Percentiles rank a stretch among this genome's conserved stretches.
Conservation (phyloP, 805 yeast genomes). For the Myxozyma geophila region DNA sequence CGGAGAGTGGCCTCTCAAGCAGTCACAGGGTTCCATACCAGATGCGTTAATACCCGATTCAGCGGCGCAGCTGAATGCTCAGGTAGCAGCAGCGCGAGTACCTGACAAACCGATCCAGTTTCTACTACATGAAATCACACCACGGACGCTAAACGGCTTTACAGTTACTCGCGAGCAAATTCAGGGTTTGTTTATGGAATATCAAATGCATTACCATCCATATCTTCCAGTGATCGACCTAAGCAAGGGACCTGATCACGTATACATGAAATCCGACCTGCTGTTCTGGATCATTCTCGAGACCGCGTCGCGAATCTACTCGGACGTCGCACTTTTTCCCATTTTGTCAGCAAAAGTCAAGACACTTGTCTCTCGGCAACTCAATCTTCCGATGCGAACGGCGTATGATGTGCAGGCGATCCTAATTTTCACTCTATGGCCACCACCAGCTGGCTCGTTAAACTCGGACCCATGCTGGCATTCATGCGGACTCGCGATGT, state of each 20-base stretch:
- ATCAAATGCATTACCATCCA: slow-evolving; percentile 77
- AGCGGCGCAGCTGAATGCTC: not conserved
- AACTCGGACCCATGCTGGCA: slow-evolving; percentile 97
- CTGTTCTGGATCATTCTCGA: slow-evolving; percentile 93
- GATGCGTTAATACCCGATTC: not conserved
- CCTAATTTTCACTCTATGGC: slow-evolving; percentile 88
- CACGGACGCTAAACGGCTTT: slow-evolving; percentile 74
- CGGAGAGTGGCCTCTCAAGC: not conserved
- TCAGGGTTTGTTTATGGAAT: slow-evolving; percentile 66
- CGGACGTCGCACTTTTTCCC: slow-evolving; percentile 42
- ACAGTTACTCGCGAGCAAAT: slow-evolving; percentile 66
- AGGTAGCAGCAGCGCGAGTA: not conserved
- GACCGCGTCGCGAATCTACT: slow-evolving; percentile 72
- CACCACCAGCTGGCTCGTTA: slow-evolving; percentile 90
- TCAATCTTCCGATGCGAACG: slow-evolving; percentile 58
- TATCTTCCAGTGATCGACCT: slow-evolving; percentile 88
- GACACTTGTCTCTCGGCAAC: slow-evolving; percentile 33
- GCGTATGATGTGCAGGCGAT: slow-evolving; percentile 95
- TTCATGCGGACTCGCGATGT: slow-evolving; percentile 88
- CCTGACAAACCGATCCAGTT: not conserved
- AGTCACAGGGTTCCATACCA: not conserved
- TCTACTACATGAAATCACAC: slow-evolving; percentile 42
- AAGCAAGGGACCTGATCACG: slow-evolving; percentile 75
- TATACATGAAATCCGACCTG: slow-evolving; percentile 81
- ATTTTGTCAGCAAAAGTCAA: slow-evolving; percentile 22